These are phyloP conservation scores for Lactarius tabidus DNA, from an alignment of 768 basidiomycete species.

Conservation along the genomic window DNA sequence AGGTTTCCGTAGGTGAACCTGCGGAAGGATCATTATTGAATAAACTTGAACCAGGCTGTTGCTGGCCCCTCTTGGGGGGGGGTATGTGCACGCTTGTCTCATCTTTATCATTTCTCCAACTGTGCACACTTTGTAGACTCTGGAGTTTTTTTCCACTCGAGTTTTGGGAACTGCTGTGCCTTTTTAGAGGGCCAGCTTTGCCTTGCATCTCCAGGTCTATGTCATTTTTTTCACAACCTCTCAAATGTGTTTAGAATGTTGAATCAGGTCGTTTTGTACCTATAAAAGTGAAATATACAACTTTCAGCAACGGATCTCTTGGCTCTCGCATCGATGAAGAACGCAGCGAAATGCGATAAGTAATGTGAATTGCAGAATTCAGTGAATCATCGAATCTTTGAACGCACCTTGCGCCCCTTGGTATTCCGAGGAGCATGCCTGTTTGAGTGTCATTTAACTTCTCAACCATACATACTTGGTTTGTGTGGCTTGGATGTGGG, in stretches of 20 bases:
- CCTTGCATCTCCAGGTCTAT: no score
- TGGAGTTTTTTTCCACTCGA: no score
- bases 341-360: no score
- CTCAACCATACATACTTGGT: constrained; percentile 36
- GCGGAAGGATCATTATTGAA: constrained; percentile 71
- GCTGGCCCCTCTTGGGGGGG: no score
- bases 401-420: constrained; percentile 75
- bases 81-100: no score
- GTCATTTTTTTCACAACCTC: constrained; percentile 22
- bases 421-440: constrained; percentile 71
- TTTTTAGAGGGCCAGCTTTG: no score
- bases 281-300: no score
- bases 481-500: constrained; percentile 40
- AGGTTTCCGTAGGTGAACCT: constrained; percentile 82
- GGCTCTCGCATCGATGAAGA: constrained; percentile 8
- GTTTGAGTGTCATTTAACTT: constrained; percentile 70
- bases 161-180: no score
- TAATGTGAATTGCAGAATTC: no score
- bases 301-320: constrained; percentile 58
- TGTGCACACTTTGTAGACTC: no score
- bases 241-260: constrained; percentile 26
- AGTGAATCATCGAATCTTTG: constrained; percentile 64
- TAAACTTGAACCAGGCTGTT: constrained; percentile 28
- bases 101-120: no score
- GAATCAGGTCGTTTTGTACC: no score